Conservation (phyloP, 1,139 yeast genomes). For the Saccharomyces pastorianus region DNA sequence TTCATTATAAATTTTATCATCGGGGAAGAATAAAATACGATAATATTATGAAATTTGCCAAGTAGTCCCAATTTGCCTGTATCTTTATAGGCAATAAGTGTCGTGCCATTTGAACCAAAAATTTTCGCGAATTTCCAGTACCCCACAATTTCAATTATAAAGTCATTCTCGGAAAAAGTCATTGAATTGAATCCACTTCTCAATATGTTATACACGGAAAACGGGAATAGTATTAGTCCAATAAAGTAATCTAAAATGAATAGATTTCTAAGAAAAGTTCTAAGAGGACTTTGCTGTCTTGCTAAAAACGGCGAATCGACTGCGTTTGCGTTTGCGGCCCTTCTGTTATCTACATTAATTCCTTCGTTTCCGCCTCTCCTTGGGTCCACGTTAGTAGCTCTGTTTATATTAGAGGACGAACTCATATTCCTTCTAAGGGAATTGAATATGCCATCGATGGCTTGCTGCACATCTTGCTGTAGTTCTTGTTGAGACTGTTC, state of each 20-base stretch:
- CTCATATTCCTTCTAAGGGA: slow-evolving; percentile 9
- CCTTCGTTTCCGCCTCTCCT: not conserved
- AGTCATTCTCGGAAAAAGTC: slow-evolving; percentile 26
- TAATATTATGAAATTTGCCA: slow-evolving; percentile 28
- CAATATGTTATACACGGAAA: slow-evolving; percentile 26
- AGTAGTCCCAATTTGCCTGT: slow-evolving; percentile 17
- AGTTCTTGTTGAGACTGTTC: slow-evolving; percentile 11
- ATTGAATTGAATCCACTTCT: slow-evolving; percentile 24
- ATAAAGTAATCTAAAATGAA: slow-evolving; percentile 26
- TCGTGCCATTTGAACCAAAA: slow-evolving; percentile 13
- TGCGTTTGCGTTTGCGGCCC: not conserved
- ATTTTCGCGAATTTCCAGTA: slow-evolving; percentile 15
- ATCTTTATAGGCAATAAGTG: slow-evolving; percentile 14
- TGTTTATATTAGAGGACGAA: slow-evolving; percentile 7
- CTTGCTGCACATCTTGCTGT: slow-evolving; percentile 11
- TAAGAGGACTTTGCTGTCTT: slow-evolving; percentile 7
- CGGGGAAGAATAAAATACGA: slow-evolving; percentile 23
- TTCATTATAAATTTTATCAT: slow-evolving; percentile 8
- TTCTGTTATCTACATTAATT: slow-evolving; percentile 5
- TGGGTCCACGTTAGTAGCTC: slow-evolving; percentile 1
- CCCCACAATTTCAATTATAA: slow-evolving; percentile 18
- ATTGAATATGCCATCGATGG: slow-evolving; percentile 10
- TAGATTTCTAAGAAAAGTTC: slow-evolving; percentile 20
- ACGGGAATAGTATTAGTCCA: slow-evolving; percentile 27
- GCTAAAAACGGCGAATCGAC: not conserved